phyloP scores from a whole-genome alignment of 257 asterid species.

The Solanum raphanifolium region DNA sequence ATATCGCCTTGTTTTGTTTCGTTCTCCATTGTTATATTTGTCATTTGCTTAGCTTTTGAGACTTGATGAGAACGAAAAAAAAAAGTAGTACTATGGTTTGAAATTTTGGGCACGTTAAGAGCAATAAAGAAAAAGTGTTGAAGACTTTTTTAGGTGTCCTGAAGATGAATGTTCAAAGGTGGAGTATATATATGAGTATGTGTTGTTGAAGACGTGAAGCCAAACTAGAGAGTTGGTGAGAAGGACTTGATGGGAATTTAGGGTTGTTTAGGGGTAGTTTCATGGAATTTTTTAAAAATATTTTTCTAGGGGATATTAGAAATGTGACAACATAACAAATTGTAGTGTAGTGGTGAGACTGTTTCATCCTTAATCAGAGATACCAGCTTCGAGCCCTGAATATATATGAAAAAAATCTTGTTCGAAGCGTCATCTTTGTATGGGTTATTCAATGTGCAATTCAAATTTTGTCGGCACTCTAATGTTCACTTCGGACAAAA shows the following conservation, averaged over 20 bases:
- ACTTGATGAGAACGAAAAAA: background rate
- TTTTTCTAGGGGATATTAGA: background rate
- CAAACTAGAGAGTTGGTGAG: conserved; percentile 22
- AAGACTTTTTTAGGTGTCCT: conserved; percentile 21
- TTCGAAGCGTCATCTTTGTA: too few relatives aligned
- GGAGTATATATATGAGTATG: conserved; percentile 20
- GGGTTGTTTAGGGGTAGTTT: conserved; percentile 32
- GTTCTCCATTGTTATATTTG: conserved; percentile 22
- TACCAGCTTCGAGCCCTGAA: accelerated
- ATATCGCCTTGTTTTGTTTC: conserved; percentile 16
- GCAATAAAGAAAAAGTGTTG: background rate
- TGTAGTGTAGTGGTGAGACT: too few relatives aligned
- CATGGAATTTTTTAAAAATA: background rate
- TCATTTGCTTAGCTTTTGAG: background rate
- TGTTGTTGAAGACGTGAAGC: background rate
- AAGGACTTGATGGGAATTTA: conserved; percentile 22
- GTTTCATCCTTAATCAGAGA: background rate
- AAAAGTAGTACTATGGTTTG: background rate
- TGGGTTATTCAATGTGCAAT: accelerated
- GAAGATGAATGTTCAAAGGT: conserved; percentile 8
- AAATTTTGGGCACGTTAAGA: background rate
- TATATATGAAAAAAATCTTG: too few relatives aligned
- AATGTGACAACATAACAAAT: background rate
- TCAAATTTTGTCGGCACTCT: too few relatives aligned
- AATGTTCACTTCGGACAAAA: too few relatives aligned